These are phyloP conservation scores for Xylariaceae sp. DNA, from an alignment of 2,329 filamentous ascomycete species.

Conservation along the genomic window DNA sequence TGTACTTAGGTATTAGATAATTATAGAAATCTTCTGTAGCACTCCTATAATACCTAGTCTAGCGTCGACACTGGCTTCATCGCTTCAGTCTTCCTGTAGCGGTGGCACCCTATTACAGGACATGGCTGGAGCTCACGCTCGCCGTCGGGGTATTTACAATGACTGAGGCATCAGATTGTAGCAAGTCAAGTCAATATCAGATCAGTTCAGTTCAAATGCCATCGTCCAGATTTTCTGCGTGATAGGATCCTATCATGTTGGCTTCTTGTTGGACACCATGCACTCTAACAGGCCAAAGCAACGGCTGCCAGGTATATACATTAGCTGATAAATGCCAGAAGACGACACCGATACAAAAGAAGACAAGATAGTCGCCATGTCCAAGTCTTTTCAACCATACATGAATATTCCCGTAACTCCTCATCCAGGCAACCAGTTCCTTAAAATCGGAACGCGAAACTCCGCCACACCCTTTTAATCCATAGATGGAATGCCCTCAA, in stretches of 20 bases:
- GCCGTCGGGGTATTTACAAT: too few relatives aligned
- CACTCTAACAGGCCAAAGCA: constrained; percentile 3
- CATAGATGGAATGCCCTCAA: constrained; percentile 29
- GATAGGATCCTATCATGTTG: not conserved
- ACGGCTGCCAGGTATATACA: constrained; percentile 12
- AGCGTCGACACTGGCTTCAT: not conserved
- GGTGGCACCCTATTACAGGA: not conserved
- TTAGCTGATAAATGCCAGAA: not conserved
- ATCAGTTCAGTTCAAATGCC: not conserved
- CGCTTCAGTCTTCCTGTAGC: not conserved
- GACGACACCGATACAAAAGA: not conserved
- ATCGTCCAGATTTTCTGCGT: not conserved
- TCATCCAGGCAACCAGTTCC: constrained; percentile 1
- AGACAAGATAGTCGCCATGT: constrained; percentile 1
- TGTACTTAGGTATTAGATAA: not conserved
- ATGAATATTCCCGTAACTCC: constrained; percentile 11
- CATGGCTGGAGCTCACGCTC: too few relatives aligned
- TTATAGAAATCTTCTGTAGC: too few relatives aligned
- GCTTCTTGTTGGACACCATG: constrained; percentile 1
- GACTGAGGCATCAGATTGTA: too few relatives aligned
- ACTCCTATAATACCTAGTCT: too few relatives aligned
- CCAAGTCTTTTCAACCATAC: constrained; percentile 6
- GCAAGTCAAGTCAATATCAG: not conserved
- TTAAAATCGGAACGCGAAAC: not conserved
- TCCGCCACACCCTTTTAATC: not conserved